Evolutionary conservation across 2,329 filamentous ascomycete genomes (phyloP), one percentile per base, ranked within the genome.

Genomic region (Fusarium pilosicola): DNA sequence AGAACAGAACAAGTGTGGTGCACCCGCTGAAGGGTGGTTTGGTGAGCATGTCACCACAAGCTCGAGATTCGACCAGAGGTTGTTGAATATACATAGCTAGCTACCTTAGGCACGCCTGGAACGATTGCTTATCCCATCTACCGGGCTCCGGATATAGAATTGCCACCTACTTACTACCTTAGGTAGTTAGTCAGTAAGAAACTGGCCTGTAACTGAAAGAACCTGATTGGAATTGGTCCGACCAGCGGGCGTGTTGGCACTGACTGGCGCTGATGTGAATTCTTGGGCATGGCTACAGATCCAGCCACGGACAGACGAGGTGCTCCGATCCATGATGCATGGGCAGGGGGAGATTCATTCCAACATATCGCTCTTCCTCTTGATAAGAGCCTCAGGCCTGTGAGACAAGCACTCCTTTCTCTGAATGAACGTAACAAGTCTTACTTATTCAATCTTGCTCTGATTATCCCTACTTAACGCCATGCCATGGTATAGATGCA

Each of bases 401-500:
- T 34, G 28, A 56, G 38, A 41, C n/a, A 52, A 30, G 36, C n/a
- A 32, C 48, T 34, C 22, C 48, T 34, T 34, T 51, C 28, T 49
- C 15, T 32, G 41, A 26, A 52, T 34, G 22, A 22, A 56, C 56
- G 36, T 56, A 30, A 62, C 41, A 28, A 71, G 62, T 48, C 57
- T 70, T 72, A 70, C 69, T 66, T 75, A 76, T 78, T 77, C 77
- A 77, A 78, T 74, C 65, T 45, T 75, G 55, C 49, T 65, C 61
- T 74, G 67, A 74, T 58, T 70, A 68, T 74, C 62, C 75, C 73
- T 75, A 72, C 64, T 74, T 75, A 79, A 79, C 80, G 79, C 80
- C 80, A 64, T 83, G 81, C 82, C 82, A 81, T 83, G 82, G 79
- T 83, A 82, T 82, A 83, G 75, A 82, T 81, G 80, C 77, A 77